These are phyloP conservation scores for Trametes cingulata DNA, from an alignment of 768 basidiomycete species.

Conservation along the genomic window DNA sequence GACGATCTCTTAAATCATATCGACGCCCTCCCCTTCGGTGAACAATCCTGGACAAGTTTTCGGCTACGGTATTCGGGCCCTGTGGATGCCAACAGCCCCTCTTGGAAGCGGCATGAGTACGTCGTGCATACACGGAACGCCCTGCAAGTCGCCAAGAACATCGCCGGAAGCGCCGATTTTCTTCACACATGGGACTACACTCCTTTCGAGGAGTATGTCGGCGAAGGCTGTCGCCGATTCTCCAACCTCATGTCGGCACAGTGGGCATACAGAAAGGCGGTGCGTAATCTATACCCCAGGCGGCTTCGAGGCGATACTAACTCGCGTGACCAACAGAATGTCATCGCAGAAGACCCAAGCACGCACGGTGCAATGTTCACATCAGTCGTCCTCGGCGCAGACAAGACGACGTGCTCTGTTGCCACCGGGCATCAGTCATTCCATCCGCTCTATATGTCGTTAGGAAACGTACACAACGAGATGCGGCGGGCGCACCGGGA, in stretches of 20 bases:
- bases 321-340: too few species aligned
- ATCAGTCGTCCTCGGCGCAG: constrained; percentile 27
- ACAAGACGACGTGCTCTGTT: constrained; percentile 33
- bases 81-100: neutral
- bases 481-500: constrained; percentile 29
- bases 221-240: constrained; percentile 29
- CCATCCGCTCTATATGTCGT: constrained; percentile 27
- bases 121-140: neutral
- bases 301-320: too few species aligned
- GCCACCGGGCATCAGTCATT: constrained; percentile 28
- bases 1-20: too few species aligned
- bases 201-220: constrained; percentile 32
- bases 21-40: too few species aligned
- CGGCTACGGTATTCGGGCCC: neutral
- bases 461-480: constrained; percentile 28
- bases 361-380: constrained; percentile 18
- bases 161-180: constrained; percentile 39
- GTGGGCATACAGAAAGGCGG: constrained; percentile 43
- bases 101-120: neutral
- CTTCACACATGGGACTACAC: constrained; percentile 33
- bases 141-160: neutral
- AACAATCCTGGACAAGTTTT: too few species aligned
- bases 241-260: constrained; percentile 43
- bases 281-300: constrained; percentile 22
- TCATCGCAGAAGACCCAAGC: neutral